A percentile compares a stretch with the other conserved stretches of the same genome.
Conservation (phyloP, 139 green algal species). For the Desmodesmus armatus region DNA sequence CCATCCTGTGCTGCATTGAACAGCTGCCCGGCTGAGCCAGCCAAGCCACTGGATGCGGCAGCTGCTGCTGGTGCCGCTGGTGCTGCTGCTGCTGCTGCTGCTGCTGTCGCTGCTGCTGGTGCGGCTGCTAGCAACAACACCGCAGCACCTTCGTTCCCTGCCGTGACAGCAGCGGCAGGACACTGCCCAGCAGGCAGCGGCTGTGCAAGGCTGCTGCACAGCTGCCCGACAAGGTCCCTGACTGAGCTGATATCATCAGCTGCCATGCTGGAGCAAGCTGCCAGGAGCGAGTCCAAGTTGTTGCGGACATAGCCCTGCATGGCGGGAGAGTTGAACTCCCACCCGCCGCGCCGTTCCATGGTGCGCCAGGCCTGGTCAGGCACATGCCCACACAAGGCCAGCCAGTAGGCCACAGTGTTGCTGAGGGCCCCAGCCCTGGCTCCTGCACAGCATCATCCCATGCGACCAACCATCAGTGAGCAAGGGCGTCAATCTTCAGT, state of each 20-base stretch:
- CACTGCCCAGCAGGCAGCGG: too few relatives aligned
- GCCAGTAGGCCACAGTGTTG: neutral
- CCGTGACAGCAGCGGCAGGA: neutral
- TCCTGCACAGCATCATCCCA: too few relatives aligned
- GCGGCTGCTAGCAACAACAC: too few relatives aligned
- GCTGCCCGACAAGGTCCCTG: neutral
- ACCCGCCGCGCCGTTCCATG: neutral
- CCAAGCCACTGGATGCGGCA: too few relatives aligned
- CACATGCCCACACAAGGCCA: neutral
- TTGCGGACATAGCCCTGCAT: neutral
- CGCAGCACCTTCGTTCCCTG: neutral
- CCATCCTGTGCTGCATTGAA: too few relatives aligned
- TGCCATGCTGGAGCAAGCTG: neutral
- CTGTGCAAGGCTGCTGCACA: too few relatives aligned
- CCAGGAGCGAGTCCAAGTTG: neutral
- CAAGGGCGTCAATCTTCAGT: too few relatives aligned
- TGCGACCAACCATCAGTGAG: too few relatives aligned
- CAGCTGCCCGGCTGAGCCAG: too few relatives aligned
- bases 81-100: neutral
- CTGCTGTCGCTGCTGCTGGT: neutral
- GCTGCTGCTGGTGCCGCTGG: too few relatives aligned
- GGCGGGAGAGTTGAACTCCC: neutral
- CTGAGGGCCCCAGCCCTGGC: neutral
- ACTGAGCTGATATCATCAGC: neutral
- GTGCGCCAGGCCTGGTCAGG: neutral